These are phyloP conservation scores for Aspergillus biplanus DNA, from an alignment of 495 filamentous ascomycete genomes.

Conservation along the genomic window DNA sequence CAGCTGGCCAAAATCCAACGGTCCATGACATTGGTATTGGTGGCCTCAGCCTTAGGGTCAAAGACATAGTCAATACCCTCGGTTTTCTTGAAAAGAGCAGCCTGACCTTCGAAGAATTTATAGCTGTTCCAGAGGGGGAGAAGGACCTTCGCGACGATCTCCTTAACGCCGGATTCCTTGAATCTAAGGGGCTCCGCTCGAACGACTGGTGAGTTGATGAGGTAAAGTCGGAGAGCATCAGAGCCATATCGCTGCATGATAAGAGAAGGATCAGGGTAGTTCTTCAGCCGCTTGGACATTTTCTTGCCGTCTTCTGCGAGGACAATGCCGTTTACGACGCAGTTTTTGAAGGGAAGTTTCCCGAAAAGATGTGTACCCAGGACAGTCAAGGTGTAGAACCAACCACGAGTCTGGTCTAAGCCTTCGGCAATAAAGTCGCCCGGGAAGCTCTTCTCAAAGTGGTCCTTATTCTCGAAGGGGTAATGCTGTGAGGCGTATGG, in stretches of 20 bases:
- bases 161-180: constrained; percentile 92
- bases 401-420: constrained; percentile 91
- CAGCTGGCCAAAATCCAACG: constrained; percentile 93
- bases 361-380: constrained; percentile 92
- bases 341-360: constrained; percentile 90
- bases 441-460: constrained; percentile 83
- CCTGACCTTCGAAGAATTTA: constrained; percentile 97
- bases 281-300: constrained; percentile 98
- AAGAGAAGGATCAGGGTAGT: constrained; percentile 88
- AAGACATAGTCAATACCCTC: constrained; percentile 78
- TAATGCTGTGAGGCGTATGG: constrained; percentile 93
- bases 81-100: constrained; percentile 88
- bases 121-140: constrained; percentile 97
- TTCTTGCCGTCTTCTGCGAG: constrained; percentile 97
- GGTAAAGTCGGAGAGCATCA: constrained; percentile 89
- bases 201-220: constrained; percentile 97
- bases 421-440: constrained; percentile 98
- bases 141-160: constrained; percentile 92
- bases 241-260: constrained; percentile 91
- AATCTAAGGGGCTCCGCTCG: constrained; percentile 90
- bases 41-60: constrained; percentile 70
- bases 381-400: constrained; percentile 95
- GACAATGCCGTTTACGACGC: constrained; percentile 95
- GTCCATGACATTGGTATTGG: constrained; percentile 94
- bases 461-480: constrained; percentile 88